Evolutionary conservation across 495 filamentous ascomycete species (phyloP).

Genomic region (Podospora anserina): DNA sequence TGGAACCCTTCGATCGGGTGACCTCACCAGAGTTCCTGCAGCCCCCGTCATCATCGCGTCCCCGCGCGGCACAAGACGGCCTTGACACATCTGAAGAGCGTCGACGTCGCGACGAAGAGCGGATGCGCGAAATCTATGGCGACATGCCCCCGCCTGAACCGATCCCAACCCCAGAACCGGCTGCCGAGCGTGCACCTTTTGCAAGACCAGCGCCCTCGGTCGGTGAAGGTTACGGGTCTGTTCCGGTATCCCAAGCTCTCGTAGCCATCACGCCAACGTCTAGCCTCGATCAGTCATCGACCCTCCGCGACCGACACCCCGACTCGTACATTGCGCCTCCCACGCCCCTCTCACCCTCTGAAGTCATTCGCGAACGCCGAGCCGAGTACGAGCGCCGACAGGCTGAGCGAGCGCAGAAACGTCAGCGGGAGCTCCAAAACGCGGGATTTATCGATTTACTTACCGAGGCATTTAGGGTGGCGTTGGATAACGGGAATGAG

Average conservation of each 20-base stretch:
- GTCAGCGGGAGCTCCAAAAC: slow-evolving; percentile 25
- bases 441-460: slow-evolving; percentile 57
- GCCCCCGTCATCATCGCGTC: neutral
- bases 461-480: slow-evolving; percentile 63
- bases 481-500: slow-evolving; percentile 7
- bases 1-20: slow-evolving; percentile 6
- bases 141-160: slow-evolving; percentile 30
- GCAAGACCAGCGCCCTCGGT: neutral
- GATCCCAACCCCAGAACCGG: slow-evolving; percentile 3
- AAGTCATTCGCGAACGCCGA: slow-evolving; percentile 20
- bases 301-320: slow-evolving; percentile 24
- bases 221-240: neutral
- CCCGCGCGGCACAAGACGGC: slow-evolving; percentile 17
- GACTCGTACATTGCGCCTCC: slow-evolving; percentile 30
- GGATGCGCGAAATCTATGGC: slow-evolving; percentile 54
- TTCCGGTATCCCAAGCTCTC: slow-evolving; percentile 7
- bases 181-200: slow-evolving; percentile 6
- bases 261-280: neutral
- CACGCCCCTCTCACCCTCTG: slow-evolving; percentile 25
- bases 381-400: slow-evolving; percentile 5
- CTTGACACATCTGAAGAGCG: slow-evolving; percentile 33
- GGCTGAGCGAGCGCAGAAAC: neutral
- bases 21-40: slow-evolving; percentile 10
- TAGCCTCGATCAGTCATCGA: neutral
- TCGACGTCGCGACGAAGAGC: slow-evolving; percentile 46